These are phyloP conservation scores for Colletotrichum kahawae DNA, from an alignment of 2,329 filamentous ascomycete genomes.

Conservation along the genomic window DNA sequence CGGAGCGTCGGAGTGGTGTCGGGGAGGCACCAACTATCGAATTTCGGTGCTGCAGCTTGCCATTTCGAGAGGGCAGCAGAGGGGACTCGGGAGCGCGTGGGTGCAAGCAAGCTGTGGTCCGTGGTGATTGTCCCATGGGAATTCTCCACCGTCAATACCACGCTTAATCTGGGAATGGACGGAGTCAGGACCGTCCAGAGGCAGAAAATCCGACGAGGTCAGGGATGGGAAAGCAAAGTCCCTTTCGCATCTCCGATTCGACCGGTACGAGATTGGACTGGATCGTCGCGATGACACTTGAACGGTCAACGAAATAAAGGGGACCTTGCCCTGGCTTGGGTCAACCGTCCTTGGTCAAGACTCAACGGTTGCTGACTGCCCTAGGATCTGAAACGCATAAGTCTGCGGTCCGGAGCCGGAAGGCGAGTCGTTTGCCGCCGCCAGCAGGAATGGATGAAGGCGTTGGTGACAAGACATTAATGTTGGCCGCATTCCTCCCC, in stretches of 20 bases:
- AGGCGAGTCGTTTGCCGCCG: slow-evolving; percentile 1
- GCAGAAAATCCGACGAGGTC: not conserved
- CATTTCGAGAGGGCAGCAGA: not conserved
- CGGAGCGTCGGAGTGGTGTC: not conserved
- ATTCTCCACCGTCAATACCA: not conserved
- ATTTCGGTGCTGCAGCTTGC: slow-evolving; percentile 3
- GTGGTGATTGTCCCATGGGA: not conserved
- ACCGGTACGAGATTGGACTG: not conserved
- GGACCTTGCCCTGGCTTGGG: not conserved
- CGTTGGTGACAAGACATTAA: not conserved
- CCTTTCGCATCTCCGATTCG: not conserved
- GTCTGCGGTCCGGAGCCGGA: not conserved
- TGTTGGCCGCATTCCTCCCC: not conserved
- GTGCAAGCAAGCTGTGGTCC: slow-evolving; percentile 14
- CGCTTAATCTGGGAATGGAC: slow-evolving; percentile 14
- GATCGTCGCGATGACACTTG: not conserved
- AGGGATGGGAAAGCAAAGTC: not conserved
- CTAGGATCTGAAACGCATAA: slow-evolving; percentile 7
- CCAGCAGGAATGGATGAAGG: not conserved
- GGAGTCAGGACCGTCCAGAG: slow-evolving; percentile 10
- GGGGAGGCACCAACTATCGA: slow-evolving; percentile 6
- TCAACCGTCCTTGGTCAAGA: not conserved
- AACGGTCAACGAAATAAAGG: not conserved
- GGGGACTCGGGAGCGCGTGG: not conserved
- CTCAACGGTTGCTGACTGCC: not conserved